Evolutionary conservation across 352 stramenopile genomes (phyloP).

Genomic region (Pythium coloratum): DNA sequence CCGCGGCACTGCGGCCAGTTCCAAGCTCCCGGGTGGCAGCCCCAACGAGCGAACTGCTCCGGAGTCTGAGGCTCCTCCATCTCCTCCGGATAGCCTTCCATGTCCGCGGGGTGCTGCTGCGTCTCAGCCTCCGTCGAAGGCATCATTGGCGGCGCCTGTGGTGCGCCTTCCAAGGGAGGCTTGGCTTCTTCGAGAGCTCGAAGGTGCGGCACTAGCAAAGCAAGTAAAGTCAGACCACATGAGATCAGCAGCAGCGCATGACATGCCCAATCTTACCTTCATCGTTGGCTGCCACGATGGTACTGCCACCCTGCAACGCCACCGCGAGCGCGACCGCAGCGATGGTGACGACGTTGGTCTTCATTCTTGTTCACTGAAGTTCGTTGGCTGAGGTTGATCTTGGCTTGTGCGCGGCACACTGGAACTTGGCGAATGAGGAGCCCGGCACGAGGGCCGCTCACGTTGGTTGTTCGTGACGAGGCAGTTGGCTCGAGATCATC

Average conservation of each 20-base stretch:
- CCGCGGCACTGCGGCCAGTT: constrained; percentile 23
- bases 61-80: not conserved
- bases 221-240: not conserved
- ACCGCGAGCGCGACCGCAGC: constrained; percentile 13
- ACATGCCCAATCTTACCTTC: not conserved
- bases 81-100: not conserved
- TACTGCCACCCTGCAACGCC: not conserved
- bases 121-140: no score
- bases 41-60: constrained; percentile 14
- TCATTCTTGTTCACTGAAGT: constrained; percentile 9
- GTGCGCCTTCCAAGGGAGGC: not conserved
- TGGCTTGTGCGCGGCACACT: not conserved
- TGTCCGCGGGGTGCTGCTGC: not conserved
- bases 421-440: constrained; percentile 10
- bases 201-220: constrained; percentile 2
- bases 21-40: constrained; percentile 22
- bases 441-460: not conserved
- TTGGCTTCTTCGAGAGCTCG: constrained; percentile 14
- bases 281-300: not conserved
- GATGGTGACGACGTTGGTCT: not conserved
- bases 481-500: not conserved
- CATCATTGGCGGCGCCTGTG: not conserved
- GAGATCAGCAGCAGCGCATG: not conserved
- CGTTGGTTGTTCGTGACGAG: not conserved
- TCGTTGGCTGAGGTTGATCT: not conserved